Conservation (phyloP, 2,329 filamentous ascomycete species). For the Aspergillus sp. region DNA sequence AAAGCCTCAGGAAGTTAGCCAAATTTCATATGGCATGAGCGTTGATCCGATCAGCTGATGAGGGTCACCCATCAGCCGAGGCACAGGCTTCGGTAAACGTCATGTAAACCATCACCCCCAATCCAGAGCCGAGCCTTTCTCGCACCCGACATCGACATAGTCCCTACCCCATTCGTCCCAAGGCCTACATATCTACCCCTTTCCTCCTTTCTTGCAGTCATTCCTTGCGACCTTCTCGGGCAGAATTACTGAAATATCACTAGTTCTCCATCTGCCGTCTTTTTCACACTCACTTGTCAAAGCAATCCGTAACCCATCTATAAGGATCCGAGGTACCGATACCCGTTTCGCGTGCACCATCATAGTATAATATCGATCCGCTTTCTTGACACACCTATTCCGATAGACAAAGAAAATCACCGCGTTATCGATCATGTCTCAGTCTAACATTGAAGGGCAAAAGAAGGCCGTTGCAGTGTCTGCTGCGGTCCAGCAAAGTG, state of each 20-base stretch:
- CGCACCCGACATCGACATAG: constrained; percentile 14
- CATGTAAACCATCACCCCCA: constrained; percentile 32
- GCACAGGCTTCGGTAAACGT: constrained; percentile 40
- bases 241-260: not conserved
- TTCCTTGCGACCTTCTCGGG: constrained; percentile 1
- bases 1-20: not conserved
- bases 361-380: not conserved
- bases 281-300: not conserved
- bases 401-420: not conserved
- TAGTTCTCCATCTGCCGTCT: not conserved
- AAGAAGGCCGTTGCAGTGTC: constrained; percentile 53
- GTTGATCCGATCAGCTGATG: not conserved
- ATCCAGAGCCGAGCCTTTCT: constrained; percentile 34
- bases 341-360: not conserved
- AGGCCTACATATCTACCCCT: constrained; percentile 11
- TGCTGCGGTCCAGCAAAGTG: constrained; percentile 75
- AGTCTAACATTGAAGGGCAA: constrained; percentile 38
- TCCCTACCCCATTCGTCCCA: constrained; percentile 9
- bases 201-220: constrained; percentile 7
- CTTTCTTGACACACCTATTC: constrained; percentile 1
- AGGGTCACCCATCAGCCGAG: constrained; percentile 31
- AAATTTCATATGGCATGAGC: not conserved
- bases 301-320: constrained; percentile 4
- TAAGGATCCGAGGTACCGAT: not conserved
- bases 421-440: constrained; percentile 37